Percentiles rank a stretch among this genome's conserved stretches.
These are phyloP conservation scores for Saturnispora besseyi DNA, from an alignment of 805 yeast species.

Conservation along the genomic window DNA sequence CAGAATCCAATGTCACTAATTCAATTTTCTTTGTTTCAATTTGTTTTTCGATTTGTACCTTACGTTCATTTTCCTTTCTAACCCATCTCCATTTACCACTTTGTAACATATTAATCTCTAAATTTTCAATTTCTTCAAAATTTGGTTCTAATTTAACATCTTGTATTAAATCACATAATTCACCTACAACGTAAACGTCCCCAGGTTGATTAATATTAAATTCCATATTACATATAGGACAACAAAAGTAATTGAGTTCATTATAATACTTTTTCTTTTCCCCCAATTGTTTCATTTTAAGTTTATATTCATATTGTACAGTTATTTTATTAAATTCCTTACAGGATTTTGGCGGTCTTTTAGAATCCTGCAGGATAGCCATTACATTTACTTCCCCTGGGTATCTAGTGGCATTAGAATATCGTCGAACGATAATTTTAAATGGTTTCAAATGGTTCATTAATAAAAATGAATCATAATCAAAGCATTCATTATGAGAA, in stretches of 20 bases:
- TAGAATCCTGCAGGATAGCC: slow-evolving; percentile 22
- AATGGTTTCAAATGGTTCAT: slow-evolving; percentile 25
- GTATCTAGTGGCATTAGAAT: slow-evolving; percentile 9
- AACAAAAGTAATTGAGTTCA: slow-evolving; percentile 23
- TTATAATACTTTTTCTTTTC: slow-evolving; percentile 18
- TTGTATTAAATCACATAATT: slow-evolving; percentile 21
- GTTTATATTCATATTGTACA: slow-evolving; percentile 18
- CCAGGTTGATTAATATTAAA: slow-evolving; percentile 26
- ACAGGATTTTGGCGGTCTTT: slow-evolving; percentile 16
- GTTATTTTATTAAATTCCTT: slow-evolving; percentile 20
- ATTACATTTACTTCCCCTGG: slow-evolving; percentile 16
- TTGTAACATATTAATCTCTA: slow-evolving; percentile 19
- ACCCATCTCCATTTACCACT: slow-evolving; percentile 23
- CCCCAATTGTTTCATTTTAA: slow-evolving; percentile 14
- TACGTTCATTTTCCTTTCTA: slow-evolving; percentile 8
- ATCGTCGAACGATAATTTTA: slow-evolving; percentile 17
- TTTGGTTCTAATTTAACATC: slow-evolving; percentile 13
- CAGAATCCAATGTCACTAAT: slow-evolving; percentile 11
- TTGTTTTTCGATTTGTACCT: neutral
- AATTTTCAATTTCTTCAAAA: slow-evolving; percentile 14
- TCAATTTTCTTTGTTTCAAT: slow-evolving; percentile 11
- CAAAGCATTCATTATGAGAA: slow-evolving; percentile 31
- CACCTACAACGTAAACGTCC: slow-evolving; percentile 27
- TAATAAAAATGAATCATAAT: slow-evolving; percentile 23
- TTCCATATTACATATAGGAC: slow-evolving; percentile 30